Base-by-base conservation (phyloP, 2,329 filamentous ascomycete genomes). In the Alternaria alternata region DNA sequence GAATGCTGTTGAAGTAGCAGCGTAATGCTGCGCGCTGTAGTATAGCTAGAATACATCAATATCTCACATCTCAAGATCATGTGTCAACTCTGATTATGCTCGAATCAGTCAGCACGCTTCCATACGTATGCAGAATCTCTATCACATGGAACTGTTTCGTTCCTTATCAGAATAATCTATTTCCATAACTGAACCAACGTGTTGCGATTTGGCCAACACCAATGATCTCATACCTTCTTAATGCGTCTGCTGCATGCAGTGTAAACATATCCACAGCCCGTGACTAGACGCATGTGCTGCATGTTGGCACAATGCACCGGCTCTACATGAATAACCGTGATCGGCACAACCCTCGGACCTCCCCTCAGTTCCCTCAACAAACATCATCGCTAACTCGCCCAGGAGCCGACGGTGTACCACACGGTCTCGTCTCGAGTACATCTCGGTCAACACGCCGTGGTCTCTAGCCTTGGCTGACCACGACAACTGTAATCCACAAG, bases 381-480 rank as follows among this genome's bases (percentile, higher is more conserved):
- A 26, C 6, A n/a, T 14, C 8, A 14, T 49, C 22, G 8, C 32
- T n/a, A 26, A 38, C 20, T 38, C 20, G 30, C 20, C 30, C 30
- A 38, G 12, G 14, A n/a, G 22, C 46, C 46, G 46, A 38, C 12
- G 14, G 2, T 38, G 32, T 26, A 36, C 20, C 16, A 49, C 8
- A 20, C 3, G 16, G 5, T 16, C 2, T 14, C 7, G 34, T 12
- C 11, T 18, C 14, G 39, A 38, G 46, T 12, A 49, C 3, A 16
- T 26, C 32, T 58, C 55, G 49, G 55, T 42, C 49, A 36, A 54
- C 32, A 47, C n/a, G 55, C 55, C 55, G 55, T 47, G 55, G n/a
- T 58, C 16, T n/a, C 28, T 20, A 42, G 41, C 1, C 49, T 58
- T 58, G 42, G 34, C 42, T 54, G 12, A 22, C 16, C 30, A 30